Conservation (phyloP, 1,284 basidiomycete genomes). For the Leccinum laetum region DNA sequence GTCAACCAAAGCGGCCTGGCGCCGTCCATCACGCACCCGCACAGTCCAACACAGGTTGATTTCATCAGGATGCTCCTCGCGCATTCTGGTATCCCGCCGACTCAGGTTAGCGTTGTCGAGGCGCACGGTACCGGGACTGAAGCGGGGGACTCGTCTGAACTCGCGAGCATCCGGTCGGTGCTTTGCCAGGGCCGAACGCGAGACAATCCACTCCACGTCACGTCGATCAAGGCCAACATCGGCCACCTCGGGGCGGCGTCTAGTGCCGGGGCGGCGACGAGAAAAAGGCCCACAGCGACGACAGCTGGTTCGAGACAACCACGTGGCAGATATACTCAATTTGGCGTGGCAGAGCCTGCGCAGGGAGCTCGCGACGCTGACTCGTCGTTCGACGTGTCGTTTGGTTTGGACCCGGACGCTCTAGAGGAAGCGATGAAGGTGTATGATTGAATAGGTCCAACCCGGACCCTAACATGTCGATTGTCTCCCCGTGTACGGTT, state of each 20-base stretch:
- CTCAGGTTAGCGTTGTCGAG: slow-evolving; percentile 61
- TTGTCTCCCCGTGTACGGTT: background rate
- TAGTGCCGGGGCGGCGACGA: too few relatives aligned
- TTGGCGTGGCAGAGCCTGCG: too few relatives aligned
- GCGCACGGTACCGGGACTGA: slow-evolving; percentile 75
- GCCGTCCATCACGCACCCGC: slow-evolving; percentile 70
- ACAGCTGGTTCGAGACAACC: too few relatives aligned
- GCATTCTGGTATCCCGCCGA: slow-evolving; percentile 44
- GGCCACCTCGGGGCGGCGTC: slow-evolving; percentile 77
- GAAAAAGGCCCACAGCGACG: too few relatives aligned
- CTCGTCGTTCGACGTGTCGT: too few relatives aligned
- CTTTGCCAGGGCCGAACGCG: slow-evolving; percentile 42
- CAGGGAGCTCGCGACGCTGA: too few relatives aligned
- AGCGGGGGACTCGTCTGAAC: slow-evolving; percentile 65
- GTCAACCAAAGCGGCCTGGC: slow-evolving; percentile 69
- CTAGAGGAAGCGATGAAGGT: too few relatives aligned
- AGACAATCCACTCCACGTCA: slow-evolving; percentile 59
- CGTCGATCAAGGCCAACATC: slow-evolving; percentile 70
- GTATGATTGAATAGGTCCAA: too few relatives aligned
- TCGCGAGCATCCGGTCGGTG: slow-evolving; percentile 59
- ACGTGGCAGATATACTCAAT: too few relatives aligned
- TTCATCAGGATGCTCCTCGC: slow-evolving; percentile 53
- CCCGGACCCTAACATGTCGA: background rate
- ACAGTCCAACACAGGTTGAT: slow-evolving; percentile 54
- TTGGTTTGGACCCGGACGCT: too few relatives aligned